Conservation (phyloP, 2,329 filamentous ascomycete species). For the Colletotrichum lini region DNA sequence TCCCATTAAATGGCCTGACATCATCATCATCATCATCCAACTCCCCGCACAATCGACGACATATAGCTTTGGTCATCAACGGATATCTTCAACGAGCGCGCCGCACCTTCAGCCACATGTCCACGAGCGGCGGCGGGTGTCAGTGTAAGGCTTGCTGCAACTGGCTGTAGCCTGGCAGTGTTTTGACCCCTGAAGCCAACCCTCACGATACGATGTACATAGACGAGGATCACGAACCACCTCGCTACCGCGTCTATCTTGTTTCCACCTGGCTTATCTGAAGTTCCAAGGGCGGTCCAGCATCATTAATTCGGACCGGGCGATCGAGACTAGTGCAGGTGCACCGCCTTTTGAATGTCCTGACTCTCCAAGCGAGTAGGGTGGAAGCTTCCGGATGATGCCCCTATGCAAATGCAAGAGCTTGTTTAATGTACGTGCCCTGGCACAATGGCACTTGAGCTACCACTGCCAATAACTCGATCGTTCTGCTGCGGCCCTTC, state of each 20-base stretch:
- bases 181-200: not conserved
- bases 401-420: not conserved
- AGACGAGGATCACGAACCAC: not conserved
- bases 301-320: slow-evolving; percentile 2
- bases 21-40: slow-evolving; percentile 12
- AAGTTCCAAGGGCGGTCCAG: not conserved
- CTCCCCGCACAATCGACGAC: slow-evolving; percentile 3
- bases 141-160: not conserved
- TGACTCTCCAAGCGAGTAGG: not conserved
- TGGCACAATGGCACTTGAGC: not conserved
- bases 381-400: not conserved
- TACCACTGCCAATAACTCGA: not conserved
- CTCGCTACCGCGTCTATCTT: not conserved
- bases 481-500: not conserved
- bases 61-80: not conserved
- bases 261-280: not conserved
- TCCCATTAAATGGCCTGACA: too few species aligned
- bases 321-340: not conserved
- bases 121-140: not conserved
- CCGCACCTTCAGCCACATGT: not conserved
- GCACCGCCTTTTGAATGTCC: not conserved
- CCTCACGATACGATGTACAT: not conserved
- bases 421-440: not conserved
- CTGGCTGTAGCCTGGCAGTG: not conserved
- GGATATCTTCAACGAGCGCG: not conserved